phyloP scores from a whole-genome alignment of 306 rosid genomes.

The Sophora flavescens region DNA sequence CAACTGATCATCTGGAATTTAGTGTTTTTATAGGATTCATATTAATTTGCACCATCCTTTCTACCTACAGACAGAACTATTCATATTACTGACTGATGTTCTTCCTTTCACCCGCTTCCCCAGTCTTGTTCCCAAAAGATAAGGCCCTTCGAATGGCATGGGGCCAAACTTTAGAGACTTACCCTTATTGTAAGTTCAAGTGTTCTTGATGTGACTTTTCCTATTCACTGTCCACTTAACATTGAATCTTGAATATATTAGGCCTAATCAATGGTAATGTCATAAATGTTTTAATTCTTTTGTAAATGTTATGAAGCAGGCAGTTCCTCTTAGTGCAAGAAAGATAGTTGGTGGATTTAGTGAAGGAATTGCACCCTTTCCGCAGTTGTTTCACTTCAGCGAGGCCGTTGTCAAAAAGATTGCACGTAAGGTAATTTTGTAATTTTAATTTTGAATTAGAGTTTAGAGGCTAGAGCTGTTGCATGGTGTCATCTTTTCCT shows the following conservation, averaged over 20 bases:
- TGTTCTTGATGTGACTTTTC: no score
- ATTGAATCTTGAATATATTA: neutral
- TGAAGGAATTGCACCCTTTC: conserved; percentile 33
- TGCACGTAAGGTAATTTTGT: no score
- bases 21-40: neutral
- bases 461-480: no score
- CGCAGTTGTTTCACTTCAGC: no score
- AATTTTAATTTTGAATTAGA: no score
- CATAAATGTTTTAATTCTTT: neutral
- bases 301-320: neutral
- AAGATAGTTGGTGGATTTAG: conserved; percentile 25
- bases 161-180: no score
- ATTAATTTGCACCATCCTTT: conserved; percentile 27
- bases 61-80: conserved; percentile 63
- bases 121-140: no score
- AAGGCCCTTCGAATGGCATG: no score
- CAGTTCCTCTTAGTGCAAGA: conserved; percentile 29
- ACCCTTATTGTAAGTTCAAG: no score
- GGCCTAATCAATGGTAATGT: neutral
- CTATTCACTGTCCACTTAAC: neutral
- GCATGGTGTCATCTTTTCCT: no score
- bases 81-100: conserved; percentile 43
- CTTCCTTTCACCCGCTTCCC: neutral
- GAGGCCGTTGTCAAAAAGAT: no score
- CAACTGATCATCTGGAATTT: neutral